Base-by-base conservation (phyloP, 2,329 filamentous ascomycete genomes). In the Simplicillium aogashimaense region DNA sequence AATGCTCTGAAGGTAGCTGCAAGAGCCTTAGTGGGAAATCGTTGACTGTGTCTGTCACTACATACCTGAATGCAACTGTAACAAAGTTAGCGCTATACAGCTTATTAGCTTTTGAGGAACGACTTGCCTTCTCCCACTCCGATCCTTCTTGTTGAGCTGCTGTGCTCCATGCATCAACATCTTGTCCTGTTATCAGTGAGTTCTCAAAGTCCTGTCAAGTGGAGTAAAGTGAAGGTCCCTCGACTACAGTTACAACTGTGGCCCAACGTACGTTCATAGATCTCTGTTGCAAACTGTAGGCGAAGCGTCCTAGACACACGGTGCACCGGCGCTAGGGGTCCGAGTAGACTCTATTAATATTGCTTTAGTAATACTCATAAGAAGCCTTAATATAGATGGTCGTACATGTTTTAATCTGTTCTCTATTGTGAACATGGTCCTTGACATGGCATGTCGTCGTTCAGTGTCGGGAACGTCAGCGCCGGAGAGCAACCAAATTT, bases 401-500 rank as follows among this genome's bases (percentile, higher is more conserved):
- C 54, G 12, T 54, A 64, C 61, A 48, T 49, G 43, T 39, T 51
- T 49, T 14, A 66, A 31, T 20, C 48, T 41, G 4, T 20, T 17
- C 46, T 66, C 59, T 8, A 66, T 39, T 2, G 44, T 42, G 29
- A 58, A 44, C 3, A 70, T 43, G 4, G 49, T 50, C 1, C 54
- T 38, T 2, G 61, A 53, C 2, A 68, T 52, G 0, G 41, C 43
- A 25, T 50, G 48, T 36, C 59, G 66, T 11, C 51, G 50, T 45
- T 69, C 65, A 0, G 58, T 59, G 35, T 47, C 54, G 15, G 54
- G 49, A 25, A 50, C 61, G 1, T 61, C 58, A 1, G 60, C 57
- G 1, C 66, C 66, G 17, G 64, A 61, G 38, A 65, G 52, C 2
- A 69, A 55, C 68, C 67, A 73, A 0, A 70, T 54, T 6, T 59